Percentiles rank a stretch among this genome's conserved stretches.
These are phyloP conservation scores for Trichoderma afroharzianum DNA, from an alignment of 2,329 filamentous ascomycete genomes.

Conservation along the genomic window DNA sequence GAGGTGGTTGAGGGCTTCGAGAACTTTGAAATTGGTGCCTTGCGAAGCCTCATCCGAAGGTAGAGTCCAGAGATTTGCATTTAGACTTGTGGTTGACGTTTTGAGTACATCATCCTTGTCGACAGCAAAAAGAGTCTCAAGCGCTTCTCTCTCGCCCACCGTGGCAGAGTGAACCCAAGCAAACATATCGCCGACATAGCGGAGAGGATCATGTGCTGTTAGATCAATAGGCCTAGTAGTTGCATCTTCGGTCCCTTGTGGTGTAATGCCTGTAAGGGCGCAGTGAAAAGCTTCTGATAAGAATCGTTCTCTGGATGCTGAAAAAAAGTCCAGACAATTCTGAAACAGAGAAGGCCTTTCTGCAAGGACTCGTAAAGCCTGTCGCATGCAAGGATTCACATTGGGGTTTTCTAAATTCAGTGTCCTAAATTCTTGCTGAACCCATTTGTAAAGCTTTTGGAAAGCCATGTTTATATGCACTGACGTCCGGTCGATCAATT, in stretches of 20 bases:
- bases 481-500: conserved; percentile 87
- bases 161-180: conserved; percentile 94
- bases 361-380: conserved; percentile 79
- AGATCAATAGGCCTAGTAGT: conserved; percentile 88
- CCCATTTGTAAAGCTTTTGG: conserved; percentile 94
- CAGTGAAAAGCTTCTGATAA: conserved; percentile 86
- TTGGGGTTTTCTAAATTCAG: conserved; percentile 93
- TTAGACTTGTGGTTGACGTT: conserved; percentile 73
- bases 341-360: conserved; percentile 89
- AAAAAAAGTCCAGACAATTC: conserved; percentile 88
- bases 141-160: conserved; percentile 87
- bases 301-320: conserved; percentile 81
- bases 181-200: conserved; percentile 95
- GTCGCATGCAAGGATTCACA: conserved; percentile 78
- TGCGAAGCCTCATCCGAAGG: conserved; percentile 56
- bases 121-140: conserved; percentile 86
- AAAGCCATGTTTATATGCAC: conserved; percentile 84
- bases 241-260: conserved; percentile 55
- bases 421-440: conserved; percentile 87
- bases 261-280: conserved; percentile 71
- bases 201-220: conserved; percentile 82
- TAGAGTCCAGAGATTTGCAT: conserved; percentile 79
- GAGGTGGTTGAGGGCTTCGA: conserved; percentile 76
- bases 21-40: conserved; percentile 67
- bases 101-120: conserved; percentile 80